Base-by-base conservation (phyloP, 495 filamentous ascomycete species). In the Emericellopsis terricola region DNA sequence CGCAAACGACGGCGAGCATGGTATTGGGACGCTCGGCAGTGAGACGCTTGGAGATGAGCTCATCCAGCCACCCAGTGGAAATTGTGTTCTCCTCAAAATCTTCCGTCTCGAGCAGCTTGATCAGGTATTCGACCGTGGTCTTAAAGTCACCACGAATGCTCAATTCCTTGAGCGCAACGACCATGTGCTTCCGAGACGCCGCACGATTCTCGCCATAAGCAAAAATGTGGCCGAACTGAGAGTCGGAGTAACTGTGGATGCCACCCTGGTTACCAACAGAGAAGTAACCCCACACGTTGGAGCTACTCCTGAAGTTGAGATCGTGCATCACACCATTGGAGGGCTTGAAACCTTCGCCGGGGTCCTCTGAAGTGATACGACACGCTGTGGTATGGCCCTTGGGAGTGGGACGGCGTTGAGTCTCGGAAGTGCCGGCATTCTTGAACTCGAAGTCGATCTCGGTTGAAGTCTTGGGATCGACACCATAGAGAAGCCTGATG, bases 281-380 rank as follows among this genome's bases (percentile, higher is more conserved):
- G 74, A 99, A 99, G 59, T 99, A 99, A 67, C 89, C 89, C 89
- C 89, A 99, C 26, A 94, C 89, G 47, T 99, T 99, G 29, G 89
- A 94, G 45, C 86, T 94, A 63, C 76, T 84, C 39, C 89, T 71
- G 76, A 99, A 99, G 65, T 99, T 99, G 45, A 99, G 64, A 51
- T 99, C 89, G 61, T 94, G 89, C 76, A 99, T 89, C 39, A 83
- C 92, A 72, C 89, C 89, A 49, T 84, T 87, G 15, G 89, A 99
- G 35, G 89, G 89, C 68, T 99, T 99, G 73, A 99, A 99, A 19
- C 89, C 89, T 68, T 99, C 89, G 42, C 87, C 89, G 11, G 89
- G 89, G 55, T 99, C 89, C 59, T 99, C 89, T 2, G 91, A 99
- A 18, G 89, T 99, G 60, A 99, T 99, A 75, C 89, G 82, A 61